phyloP scores from a whole-genome alignment of 2,329 filamentous ascomycete genomes.

The Diplodia seriata region DNA sequence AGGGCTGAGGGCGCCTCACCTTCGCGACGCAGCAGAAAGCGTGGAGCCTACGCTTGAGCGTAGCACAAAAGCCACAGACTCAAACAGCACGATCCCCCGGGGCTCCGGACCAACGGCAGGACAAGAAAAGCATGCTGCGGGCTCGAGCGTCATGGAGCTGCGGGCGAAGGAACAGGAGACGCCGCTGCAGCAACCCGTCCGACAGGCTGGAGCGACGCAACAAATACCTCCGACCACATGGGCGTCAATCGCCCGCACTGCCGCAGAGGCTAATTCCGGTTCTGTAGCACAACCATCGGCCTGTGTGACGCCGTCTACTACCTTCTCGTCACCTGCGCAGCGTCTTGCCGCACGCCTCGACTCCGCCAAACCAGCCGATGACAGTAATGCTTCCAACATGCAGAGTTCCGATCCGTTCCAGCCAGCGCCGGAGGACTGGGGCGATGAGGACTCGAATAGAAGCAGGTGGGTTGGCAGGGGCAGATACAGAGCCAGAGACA shows the following conservation, averaged over 20 bases:
- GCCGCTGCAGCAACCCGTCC: not conserved
- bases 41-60: not conserved
- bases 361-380: too few relatives aligned
- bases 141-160: not conserved
- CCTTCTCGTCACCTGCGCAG: conserved; percentile 1
- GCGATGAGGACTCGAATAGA: not conserved
- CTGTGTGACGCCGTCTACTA: not conserved
- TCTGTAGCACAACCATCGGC: not conserved
- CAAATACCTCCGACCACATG: not conserved
- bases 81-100: not conserved
- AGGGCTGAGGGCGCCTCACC: not conserved
- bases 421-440: not conserved
- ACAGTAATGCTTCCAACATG: not conserved
- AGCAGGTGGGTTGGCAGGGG: conserved; percentile 6
- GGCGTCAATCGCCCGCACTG: conserved; percentile 10
- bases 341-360: conserved; percentile 2
- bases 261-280: not conserved
- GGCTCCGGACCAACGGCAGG: not conserved
- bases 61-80: too few relatives aligned
- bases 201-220: not conserved
- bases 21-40: not conserved
- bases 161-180: not conserved
- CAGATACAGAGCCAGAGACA: not conserved
- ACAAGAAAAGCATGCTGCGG: not conserved
- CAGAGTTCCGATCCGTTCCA: not conserved